Conservation (phyloP, 306 rosid species). For the Cicer yamashitae region DNA sequence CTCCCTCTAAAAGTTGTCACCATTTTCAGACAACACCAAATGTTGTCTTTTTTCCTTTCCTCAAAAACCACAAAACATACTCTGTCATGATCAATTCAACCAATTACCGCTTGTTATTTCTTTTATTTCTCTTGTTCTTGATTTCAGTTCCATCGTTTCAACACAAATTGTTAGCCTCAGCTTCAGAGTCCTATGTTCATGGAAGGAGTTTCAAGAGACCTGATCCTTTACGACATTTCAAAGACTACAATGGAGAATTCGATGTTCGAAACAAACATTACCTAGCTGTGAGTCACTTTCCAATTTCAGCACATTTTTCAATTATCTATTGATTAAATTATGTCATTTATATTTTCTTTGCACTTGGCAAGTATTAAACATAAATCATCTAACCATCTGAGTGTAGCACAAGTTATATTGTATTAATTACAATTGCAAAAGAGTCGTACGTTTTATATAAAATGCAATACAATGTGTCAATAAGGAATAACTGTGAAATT, state of each 20-base stretch:
- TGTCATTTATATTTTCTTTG: no score
- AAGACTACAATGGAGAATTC: constrained; percentile 64
- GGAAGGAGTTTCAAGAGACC: constrained; percentile 57
- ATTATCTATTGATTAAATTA: no score
- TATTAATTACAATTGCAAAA: background rate
- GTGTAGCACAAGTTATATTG: no score
- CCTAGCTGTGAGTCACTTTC: constrained; percentile 61
- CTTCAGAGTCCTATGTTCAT: constrained; percentile 50
- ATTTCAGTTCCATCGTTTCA: constrained; percentile 42
- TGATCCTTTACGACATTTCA: constrained; percentile 67
- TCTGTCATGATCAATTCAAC: constrained; percentile 54
- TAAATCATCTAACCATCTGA: no score
- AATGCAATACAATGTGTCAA: background rate
- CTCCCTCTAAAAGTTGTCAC: constrained; percentile 43
- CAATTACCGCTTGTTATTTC: constrained; percentile 36
- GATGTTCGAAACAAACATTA: constrained; percentile 67
- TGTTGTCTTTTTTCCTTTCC: constrained; percentile 41
- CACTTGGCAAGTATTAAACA: no score
- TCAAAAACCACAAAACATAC: constrained; percentile 1
- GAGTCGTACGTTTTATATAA: background rate
- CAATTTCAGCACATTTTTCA: background rate
- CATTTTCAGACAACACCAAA: constrained; percentile 44
- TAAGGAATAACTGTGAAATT: no score
- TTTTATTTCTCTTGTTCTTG: constrained; percentile 51
- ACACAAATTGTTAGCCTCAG: constrained; percentile 15